These are phyloP conservation scores for Mycena indigotica DNA, from an alignment of 768 basidiomycete species.

Conservation along the genomic window DNA sequence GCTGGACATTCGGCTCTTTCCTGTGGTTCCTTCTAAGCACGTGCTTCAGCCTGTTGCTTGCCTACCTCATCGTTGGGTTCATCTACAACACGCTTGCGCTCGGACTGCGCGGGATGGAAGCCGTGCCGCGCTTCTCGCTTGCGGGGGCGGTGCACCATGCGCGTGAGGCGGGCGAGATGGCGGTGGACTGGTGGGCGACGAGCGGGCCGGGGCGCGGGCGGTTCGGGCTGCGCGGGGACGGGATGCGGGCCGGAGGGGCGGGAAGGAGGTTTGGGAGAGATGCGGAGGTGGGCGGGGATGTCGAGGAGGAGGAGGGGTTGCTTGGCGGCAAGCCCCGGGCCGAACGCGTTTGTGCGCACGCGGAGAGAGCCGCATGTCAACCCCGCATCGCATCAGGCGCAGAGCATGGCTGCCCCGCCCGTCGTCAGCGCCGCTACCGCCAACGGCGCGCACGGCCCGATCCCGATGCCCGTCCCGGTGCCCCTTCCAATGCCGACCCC, in stretches of 20 bases:
- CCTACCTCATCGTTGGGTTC: conserved; percentile 68
- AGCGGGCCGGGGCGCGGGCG: not conserved
- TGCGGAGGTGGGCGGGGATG: not conserved
- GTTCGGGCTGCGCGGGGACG: not conserved
- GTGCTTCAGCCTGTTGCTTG: conserved; percentile 54
- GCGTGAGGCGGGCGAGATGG: conserved; percentile 40
- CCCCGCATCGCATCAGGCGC: not conserved
- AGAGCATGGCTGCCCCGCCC: conserved; percentile 2
- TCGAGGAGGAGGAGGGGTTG: not conserved
- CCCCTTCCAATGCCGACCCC: not conserved
- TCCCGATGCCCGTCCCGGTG: not conserved
- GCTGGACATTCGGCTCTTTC: conserved; percentile 51
- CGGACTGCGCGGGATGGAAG: conserved; percentile 68
- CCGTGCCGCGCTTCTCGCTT: conserved; percentile 68
- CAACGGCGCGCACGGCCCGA: not conserved
- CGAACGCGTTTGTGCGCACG: conserved; percentile 15
- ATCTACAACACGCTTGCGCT: conserved; percentile 82
- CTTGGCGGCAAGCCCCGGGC: not conserved
- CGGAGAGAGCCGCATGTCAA: conserved; percentile 6
- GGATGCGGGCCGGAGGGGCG: not conserved
- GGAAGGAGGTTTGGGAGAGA: not conserved
- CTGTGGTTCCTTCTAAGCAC: conserved; percentile 59
- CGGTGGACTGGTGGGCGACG: conserved; percentile 9
- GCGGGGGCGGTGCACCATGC: conserved; percentile 53
- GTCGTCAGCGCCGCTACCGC: not conserved